Conservation (phyloP, 1,139 yeast genomes). For the Zygotorulaspora mrakii region DNA sequence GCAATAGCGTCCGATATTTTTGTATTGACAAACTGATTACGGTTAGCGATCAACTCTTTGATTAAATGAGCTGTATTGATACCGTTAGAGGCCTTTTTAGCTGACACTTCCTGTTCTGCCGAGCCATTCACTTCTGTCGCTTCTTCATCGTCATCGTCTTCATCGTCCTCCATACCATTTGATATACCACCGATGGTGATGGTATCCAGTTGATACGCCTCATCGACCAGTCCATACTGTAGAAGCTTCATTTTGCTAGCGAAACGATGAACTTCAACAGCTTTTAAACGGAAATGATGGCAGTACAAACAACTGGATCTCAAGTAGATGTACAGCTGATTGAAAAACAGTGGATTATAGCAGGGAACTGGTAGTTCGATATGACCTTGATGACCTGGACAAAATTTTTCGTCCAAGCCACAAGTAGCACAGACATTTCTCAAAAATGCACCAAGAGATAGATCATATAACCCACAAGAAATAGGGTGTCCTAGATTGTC, state of each 20-base stretch:
- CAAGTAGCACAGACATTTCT: constrained; percentile 90
- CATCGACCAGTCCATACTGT: constrained; percentile 85
- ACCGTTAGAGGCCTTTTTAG: constrained; percentile 35
- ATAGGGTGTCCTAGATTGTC: constrained; percentile 96
- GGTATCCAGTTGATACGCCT: constrained; percentile 67
- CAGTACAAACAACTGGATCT: constrained; percentile 88
- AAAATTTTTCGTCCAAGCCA: constrained; percentile 88
- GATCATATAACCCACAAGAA: constrained; percentile 88
- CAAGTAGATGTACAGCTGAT: constrained; percentile 79
- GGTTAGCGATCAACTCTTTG: constrained; percentile 48
- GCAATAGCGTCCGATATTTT: constrained; percentile 72
- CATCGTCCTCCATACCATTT: constrained; percentile 36
- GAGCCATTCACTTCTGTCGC: constrained; percentile 39
- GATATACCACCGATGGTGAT: constrained; percentile 43
- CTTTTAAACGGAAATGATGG: constrained; percentile 71
- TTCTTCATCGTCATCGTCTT: constrained; percentile 38
- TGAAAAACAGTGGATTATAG: constrained; percentile 90
- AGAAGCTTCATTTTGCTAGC: constrained; percentile 76
- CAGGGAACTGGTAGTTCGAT: constrained; percentile 94
- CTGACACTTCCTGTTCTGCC: constrained; percentile 28
- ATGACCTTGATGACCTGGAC: constrained; percentile 99
- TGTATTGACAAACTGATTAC: constrained; percentile 67
- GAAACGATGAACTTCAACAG: constrained; percentile 67
- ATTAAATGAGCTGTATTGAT: constrained; percentile 39
- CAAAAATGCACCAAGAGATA: constrained; percentile 89